These are phyloP conservation scores for Ramaria sp. DNA, from an alignment of 768 basidiomycete species.

Conservation along the genomic window DNA sequence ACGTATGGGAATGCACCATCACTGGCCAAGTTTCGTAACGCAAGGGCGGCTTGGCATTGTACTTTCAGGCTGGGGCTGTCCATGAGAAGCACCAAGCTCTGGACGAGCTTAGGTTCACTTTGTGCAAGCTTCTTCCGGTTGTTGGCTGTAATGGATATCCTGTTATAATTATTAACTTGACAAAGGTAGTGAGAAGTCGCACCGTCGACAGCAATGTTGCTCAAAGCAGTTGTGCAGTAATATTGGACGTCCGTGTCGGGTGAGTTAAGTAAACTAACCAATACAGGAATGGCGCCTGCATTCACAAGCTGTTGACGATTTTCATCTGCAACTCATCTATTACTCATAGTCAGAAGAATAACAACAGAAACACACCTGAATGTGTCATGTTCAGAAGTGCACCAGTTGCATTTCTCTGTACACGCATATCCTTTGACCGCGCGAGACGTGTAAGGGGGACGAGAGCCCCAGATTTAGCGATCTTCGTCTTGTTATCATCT, in stretches of 20 bases:
- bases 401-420: constrained; percentile 96
- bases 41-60: constrained; percentile 95
- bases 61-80: constrained; percentile 96
- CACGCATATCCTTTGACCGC: constrained; percentile 97
- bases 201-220: constrained; percentile 98
- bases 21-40: constrained; percentile 90
- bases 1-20: constrained; percentile 51
- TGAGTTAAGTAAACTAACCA: constrained; percentile 88
- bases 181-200: constrained; percentile 4
- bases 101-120: constrained; percentile 88
- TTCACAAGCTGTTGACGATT: constrained; percentile 97
- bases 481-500: constrained; percentile 99
- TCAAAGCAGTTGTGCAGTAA: constrained; percentile 96
- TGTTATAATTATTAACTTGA: constrained; percentile 3
- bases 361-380: constrained; percentile 47
- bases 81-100: constrained; percentile 91
- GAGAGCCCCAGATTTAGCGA: constrained; percentile 97
- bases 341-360: neutral
- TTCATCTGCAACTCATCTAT: constrained; percentile 53
- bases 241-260: constrained; percentile 99
- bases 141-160: constrained; percentile 32
- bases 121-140: constrained; percentile 93
- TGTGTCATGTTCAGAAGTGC: constrained; percentile 99
- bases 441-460: constrained; percentile 94
- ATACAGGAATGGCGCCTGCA: constrained; percentile 95